phyloP scores from a whole-genome alignment of 345 rosid species.

The Alliaria petiolata region DNA sequence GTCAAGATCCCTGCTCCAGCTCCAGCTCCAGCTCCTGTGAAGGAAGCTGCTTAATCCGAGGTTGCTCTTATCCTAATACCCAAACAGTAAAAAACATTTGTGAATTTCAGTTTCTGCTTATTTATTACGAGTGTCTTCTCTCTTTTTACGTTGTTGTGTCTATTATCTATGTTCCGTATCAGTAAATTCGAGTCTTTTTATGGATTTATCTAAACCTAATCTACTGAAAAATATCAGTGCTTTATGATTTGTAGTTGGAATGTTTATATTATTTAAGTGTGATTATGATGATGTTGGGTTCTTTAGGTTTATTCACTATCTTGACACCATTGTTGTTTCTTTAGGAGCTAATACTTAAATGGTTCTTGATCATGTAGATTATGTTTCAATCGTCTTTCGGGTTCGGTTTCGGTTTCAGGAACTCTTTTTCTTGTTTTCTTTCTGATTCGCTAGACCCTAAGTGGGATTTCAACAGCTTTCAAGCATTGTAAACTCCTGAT shows the following conservation, averaged over 20 bases:
- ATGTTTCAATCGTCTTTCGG: neutral
- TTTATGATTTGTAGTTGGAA: constrained; percentile 5
- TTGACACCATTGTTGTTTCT: neutral
- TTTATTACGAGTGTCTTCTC: neutral
- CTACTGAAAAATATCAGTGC: constrained; percentile 7
- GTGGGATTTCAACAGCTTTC: neutral
- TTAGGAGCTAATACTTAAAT: neutral
- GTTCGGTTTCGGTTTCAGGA: neutral
- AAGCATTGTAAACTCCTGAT: neutral
- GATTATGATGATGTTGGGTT: neutral
- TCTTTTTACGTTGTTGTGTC: neutral
- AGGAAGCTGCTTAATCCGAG: constrained; percentile 38
- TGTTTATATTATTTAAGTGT: constrained; percentile 1
- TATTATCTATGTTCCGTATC: neutral
- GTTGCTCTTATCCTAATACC: constrained; percentile 10
- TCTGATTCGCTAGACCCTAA: neutral
- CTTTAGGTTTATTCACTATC: neutral
- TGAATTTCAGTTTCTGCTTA: constrained; percentile 18
- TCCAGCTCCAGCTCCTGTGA: constrained; percentile 19
- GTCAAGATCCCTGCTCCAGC: constrained; percentile 52
- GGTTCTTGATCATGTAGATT: neutral
- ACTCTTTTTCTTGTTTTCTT: neutral
- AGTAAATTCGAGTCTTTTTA: neutral
- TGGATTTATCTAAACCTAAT: constrained; percentile 22
- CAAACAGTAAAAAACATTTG: constrained; percentile 9